A percentile compares a stretch with the other conserved stretches of the same genome.
Evolutionary conservation across 2,329 filamentous ascomycete genomes (phyloP).

Genomic region (Proliferodiscus dingleyae): DNA sequence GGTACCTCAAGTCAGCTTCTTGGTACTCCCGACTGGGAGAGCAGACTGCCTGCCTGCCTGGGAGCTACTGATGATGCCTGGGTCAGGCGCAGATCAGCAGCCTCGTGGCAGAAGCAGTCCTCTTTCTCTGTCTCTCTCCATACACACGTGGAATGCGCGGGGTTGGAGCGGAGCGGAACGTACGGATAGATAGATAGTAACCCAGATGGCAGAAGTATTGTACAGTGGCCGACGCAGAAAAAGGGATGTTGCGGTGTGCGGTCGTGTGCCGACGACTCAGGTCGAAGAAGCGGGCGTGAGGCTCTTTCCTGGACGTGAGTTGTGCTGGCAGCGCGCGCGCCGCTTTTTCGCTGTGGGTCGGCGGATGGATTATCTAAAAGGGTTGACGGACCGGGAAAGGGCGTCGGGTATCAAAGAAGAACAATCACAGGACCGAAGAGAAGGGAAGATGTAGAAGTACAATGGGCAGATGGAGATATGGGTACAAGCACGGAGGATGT

Average conservation of each 20-base stretch:
- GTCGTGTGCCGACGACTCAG: conserved; percentile 10
- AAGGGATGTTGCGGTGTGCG: conserved; percentile 7
- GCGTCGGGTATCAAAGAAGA: conserved; percentile 29
- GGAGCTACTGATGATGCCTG: conserved; percentile 16
- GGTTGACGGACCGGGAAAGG: conserved; percentile 11
- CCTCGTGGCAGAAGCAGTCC: too few species aligned
- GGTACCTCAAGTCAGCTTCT: conserved; percentile 13
- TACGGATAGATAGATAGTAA: conserved; percentile 18
- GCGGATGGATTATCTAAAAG: conserved; percentile 6
- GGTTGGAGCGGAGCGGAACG: conserved; percentile 11
- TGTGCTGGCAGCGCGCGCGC: conserved; percentile 19
- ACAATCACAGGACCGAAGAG: conserved; percentile 21
- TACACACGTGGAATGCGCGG: conserved; percentile 10
- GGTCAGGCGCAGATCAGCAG: conserved; percentile 18
- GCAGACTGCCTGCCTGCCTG: conserved; percentile 8
- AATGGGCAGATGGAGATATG: conserved; percentile 4
- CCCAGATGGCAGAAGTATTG: conserved; percentile 16
- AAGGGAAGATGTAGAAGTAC: conserved; percentile 23
- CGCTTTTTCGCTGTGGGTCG: conserved; percentile 7
- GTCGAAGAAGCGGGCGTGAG: conserved; percentile 10
- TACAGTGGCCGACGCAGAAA: conserved; percentile 14
- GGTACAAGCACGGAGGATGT: too few species aligned
- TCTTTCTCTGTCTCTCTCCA: conserved; percentile 8
- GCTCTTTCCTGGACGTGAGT: conserved; percentile 14
- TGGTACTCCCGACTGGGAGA: conserved; percentile 5